Evolutionary conservation across 2,329 filamentous ascomycete species (phyloP).

Genomic region (Biscogniauxia marginata): DNA sequence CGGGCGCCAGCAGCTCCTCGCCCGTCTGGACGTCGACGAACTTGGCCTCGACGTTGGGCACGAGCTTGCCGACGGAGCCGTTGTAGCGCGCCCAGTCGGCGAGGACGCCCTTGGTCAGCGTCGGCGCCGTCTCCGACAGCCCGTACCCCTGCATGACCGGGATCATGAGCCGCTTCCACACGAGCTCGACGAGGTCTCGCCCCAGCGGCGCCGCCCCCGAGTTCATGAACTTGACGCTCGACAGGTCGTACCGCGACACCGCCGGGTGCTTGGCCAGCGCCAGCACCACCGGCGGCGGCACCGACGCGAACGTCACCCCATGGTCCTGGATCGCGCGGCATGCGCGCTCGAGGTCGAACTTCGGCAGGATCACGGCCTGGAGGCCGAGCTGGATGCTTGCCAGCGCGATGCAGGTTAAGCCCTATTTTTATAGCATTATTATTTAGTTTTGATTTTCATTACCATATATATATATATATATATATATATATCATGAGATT

Average conservation of each 20-base stretch:
- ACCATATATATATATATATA: neutral
- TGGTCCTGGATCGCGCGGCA: constrained; percentile 75
- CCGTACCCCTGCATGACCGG: constrained; percentile 93
- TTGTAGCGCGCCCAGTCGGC: constrained; percentile 74
- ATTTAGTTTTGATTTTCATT: neutral
- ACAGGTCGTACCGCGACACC: constrained; percentile 78
- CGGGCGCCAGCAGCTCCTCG: constrained; percentile 47
- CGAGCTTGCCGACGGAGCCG: constrained; percentile 73
- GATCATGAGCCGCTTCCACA: constrained; percentile 71
- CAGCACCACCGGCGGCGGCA: constrained; percentile 82
- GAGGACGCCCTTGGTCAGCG: constrained; percentile 71
- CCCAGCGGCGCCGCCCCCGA: constrained; percentile 85
- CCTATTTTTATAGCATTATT: constrained; percentile 32
- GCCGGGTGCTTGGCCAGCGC: constrained; percentile 75
- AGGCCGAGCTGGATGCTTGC: constrained; percentile 64
- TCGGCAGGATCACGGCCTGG: constrained; percentile 68
- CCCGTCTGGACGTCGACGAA: constrained; percentile 67
- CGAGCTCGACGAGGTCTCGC: constrained; percentile 71
- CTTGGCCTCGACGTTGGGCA: constrained; percentile 78
- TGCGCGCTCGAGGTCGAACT: constrained; percentile 79
- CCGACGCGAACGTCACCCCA: constrained; percentile 73
- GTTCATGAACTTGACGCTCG: constrained; percentile 77
- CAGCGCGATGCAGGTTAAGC: constrained; percentile 72
- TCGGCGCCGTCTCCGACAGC: constrained; percentile 81
- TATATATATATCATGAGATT: too few species aligned